phyloP scores from a whole-genome alignment of 2,329 filamentous ascomycete species.

The Sphaerulina vaccinii region DNA sequence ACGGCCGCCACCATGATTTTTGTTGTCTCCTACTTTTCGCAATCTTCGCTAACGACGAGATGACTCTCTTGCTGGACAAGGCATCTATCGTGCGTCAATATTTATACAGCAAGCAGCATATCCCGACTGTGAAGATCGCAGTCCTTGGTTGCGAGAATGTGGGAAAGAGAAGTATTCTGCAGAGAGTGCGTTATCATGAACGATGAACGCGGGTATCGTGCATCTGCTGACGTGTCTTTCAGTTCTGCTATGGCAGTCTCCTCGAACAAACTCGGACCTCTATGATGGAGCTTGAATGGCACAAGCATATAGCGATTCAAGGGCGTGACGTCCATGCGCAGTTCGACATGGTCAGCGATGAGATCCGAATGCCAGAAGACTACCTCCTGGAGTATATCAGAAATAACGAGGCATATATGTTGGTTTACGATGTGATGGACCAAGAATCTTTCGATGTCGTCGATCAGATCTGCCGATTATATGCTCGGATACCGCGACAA shows the following conservation, averaged over 20 bases:
- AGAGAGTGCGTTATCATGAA: conserved; percentile 3
- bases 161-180: conserved; percentile 16
- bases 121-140: conserved; percentile 15
- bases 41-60: neutral
- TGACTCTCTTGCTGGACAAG: conserved; percentile 12
- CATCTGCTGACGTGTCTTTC: neutral
- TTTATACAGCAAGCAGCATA: conserved; percentile 11
- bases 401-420: conserved; percentile 13
- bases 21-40: neutral
- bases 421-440: conserved; percentile 17
- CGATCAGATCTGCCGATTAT: conserved; percentile 3
- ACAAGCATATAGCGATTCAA: conserved; percentile 16
- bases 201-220: neutral
- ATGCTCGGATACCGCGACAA: conserved; percentile 9
- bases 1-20: neutral
- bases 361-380: conserved; percentile 1
- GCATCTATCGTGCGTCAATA: conserved; percentile 12
- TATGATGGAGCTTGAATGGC: conserved; percentile 15
- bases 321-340: conserved; percentile 14
- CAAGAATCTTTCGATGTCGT: conserved; percentile 11
- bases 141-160: conserved; percentile 14
- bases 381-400: conserved; percentile 8
- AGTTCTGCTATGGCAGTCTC: conserved; percentile 17
- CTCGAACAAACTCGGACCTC: conserved; percentile 6
- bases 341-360: conserved; percentile 12